A percentile compares a stretch with the other conserved stretches of the same genome.
Conservation (phyloP, 1,139 yeast species). For the Candida dubliniensis region DNA sequence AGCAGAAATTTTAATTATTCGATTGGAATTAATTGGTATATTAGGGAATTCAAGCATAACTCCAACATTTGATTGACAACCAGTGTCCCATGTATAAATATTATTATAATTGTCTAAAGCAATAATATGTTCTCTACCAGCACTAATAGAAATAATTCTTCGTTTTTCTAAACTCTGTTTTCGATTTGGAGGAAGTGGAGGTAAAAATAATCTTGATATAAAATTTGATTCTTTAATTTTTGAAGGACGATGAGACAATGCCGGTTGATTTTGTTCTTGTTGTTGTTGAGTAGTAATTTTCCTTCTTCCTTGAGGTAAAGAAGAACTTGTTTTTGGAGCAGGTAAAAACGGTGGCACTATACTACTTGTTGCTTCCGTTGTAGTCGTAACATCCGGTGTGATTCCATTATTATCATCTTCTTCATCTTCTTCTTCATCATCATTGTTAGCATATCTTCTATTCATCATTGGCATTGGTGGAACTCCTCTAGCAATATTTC, state of each 20-base stretch:
- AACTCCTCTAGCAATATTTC: constrained; percentile 10
- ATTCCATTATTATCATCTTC: constrained; percentile 2
- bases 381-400: neutral
- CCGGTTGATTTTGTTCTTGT: neutral
- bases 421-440: constrained; percentile 5
- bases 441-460: constrained; percentile 5
- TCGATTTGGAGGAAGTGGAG: constrained; percentile 14
- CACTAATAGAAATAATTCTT: constrained; percentile 50
- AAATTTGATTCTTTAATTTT: constrained; percentile 29
- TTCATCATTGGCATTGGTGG: constrained; percentile 12
- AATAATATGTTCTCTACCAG: constrained; percentile 68
- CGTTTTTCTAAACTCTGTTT: constrained; percentile 8
- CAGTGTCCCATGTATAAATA: constrained; percentile 67
- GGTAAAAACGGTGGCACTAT: constrained; percentile 23
- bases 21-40: neutral
- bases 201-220: constrained; percentile 29
- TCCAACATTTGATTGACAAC: constrained; percentile 44
- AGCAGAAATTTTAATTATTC: constrained; percentile 46
- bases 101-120: constrained; percentile 56
- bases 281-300: constrained; percentile 10
- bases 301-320: constrained; percentile 12
- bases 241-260: constrained; percentile 6
- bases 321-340: constrained; percentile 9
- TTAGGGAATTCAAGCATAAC: constrained; percentile 44
- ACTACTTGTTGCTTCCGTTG: constrained; percentile 18